Percentiles rank a stretch among this genome's conserved stretches.
Conservation (phyloP, 345 rosid species). For the Iberis pinnata region DNA sequence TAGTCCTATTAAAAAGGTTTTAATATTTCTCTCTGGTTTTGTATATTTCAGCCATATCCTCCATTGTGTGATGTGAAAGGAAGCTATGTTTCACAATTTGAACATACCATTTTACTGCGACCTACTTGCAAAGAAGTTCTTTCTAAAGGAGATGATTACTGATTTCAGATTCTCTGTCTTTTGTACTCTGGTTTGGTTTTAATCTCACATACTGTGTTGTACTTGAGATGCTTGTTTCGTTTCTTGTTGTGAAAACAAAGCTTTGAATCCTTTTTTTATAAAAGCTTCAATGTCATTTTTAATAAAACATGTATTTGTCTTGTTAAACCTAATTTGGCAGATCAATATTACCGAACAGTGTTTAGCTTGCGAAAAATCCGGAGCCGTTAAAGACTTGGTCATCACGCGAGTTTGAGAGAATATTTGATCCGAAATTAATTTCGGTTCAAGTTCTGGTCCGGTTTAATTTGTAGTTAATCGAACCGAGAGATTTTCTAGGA, state of each 20-base stretch:
- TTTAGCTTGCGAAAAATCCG: too few relatives aligned
- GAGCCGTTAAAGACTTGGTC: too few relatives aligned
- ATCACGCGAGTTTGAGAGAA: too few relatives aligned
- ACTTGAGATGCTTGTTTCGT: slow-evolving; percentile 10
- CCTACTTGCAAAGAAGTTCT: slow-evolving; percentile 96
- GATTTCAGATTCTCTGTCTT: slow-evolving; percentile 15
- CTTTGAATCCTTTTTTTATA: slow-evolving; percentile 11
- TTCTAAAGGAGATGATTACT: slow-evolving; percentile 85
- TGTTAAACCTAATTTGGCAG: too few relatives aligned
- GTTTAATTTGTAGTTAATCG: too few relatives aligned
- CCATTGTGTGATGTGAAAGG: slow-evolving; percentile 84
- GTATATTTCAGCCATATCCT: slow-evolving; percentile 63
- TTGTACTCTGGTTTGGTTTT: background rate
- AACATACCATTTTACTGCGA: slow-evolving; percentile 84
- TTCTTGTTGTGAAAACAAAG: background rate
- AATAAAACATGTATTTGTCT: too few relatives aligned
- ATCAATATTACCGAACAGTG: too few relatives aligned
- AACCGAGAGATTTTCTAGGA: too few relatives aligned
- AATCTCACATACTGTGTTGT: slow-evolving; percentile 9
- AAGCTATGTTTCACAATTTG: slow-evolving; percentile 88
- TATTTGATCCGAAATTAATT: too few relatives aligned
- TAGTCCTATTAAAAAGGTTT: too few relatives aligned
- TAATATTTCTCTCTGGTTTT: background rate
- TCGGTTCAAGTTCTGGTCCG: too few relatives aligned
- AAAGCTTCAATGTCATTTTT: too few relatives aligned